Evolutionary conservation across 768 basidiomycete species (phyloP), one percentile per base, ranked within the genome.

Genomic region (Leccinum barrowsii): DNA sequence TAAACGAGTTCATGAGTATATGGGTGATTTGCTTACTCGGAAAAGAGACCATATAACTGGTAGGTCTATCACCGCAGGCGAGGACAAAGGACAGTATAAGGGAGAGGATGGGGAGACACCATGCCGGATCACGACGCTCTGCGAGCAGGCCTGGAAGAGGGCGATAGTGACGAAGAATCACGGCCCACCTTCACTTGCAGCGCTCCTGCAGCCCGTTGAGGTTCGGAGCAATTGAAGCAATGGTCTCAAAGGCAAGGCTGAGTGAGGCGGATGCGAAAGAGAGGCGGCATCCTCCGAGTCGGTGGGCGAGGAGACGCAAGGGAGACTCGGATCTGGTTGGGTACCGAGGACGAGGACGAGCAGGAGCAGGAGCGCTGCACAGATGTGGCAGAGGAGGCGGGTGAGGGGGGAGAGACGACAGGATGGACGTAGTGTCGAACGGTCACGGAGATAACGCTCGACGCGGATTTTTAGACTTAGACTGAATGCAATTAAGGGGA

Each of bases 301-400:
- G 75, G 55, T 73, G 75, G 70, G 74, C 76, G 19, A 79, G 84
- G 62, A 74, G 82, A 69, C 78, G 87, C 53, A 73, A 76, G 49
- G 86, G 79, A 0, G 87, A 87, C 66, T 86, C 85, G 32, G 90
- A 90, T 65, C 59, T 89, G 12, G 83, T 87, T 44, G 84, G 86
- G 84, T 2, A 80, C 78, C 49, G 74, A 69, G 7, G 76, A 74
- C 12, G 77, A 73, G 12, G 77, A 17, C 11, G 35, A 11, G 35
- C 26, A 30, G 8, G 30, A 30, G 30, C 30, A 11, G 30, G 30
- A 30, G 30, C 30, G 30, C 30, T 8, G 30, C 30, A 11, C 30
- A n/a, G 42, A 8, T 19, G 8, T 44, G 1, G 40, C 7, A 21
- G 50, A 5, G 11, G 52, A 63, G 63, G 72, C 68, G 10, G 63